Conservation (phyloP, 106 monocot species). For the Alisma plantagoaquatica region DNA sequence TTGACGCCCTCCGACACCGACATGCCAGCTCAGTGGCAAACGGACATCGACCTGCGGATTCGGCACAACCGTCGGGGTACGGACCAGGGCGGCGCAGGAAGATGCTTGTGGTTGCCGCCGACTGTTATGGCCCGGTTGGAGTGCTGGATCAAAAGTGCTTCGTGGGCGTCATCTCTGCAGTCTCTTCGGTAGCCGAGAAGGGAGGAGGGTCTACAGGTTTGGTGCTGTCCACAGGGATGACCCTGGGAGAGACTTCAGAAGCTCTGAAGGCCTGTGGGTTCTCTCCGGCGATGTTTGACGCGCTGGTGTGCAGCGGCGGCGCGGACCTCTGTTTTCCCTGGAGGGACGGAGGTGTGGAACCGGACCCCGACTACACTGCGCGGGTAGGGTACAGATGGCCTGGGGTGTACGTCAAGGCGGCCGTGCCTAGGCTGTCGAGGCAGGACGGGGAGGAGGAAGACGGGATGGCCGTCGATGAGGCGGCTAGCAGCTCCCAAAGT, state of each 20-base stretch:
- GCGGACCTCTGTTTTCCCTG: conserved; percentile 57
- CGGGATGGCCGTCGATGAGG: conserved; percentile 27
- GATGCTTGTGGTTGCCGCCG: conserved; percentile 39
- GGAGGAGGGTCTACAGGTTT: conserved; percentile 26
- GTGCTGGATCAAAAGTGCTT: conserved; percentile 7
- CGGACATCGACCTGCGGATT: not conserved
- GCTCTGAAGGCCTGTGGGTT: conserved; percentile 29
- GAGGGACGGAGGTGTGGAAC: conserved; percentile 29
- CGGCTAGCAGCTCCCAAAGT: conserved; percentile 32
- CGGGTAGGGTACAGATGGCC: conserved; percentile 57
- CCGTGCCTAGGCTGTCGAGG: conserved; percentile 31
- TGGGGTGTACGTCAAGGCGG: conserved; percentile 29
- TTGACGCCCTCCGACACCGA: conserved; percentile 31
- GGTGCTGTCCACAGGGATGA: conserved; percentile 44
- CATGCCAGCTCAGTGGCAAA: not conserved
- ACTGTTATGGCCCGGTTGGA: conserved; percentile 42
- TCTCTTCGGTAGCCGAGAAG: conserved; percentile 6
- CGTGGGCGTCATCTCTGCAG: conserved; percentile 5
- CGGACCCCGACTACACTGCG: conserved; percentile 37
- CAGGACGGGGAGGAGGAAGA: conserved; percentile 21
- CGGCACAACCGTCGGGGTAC: not conserved
- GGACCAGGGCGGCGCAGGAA: conserved; percentile 21
- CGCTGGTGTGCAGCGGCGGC: conserved; percentile 58
- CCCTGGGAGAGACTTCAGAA: conserved; percentile 23
- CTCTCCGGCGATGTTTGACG: conserved; percentile 36